These are phyloP conservation scores for Yarrowia porcina DNA, from an alignment of 805 yeast species.

Conservation along the genomic window DNA sequence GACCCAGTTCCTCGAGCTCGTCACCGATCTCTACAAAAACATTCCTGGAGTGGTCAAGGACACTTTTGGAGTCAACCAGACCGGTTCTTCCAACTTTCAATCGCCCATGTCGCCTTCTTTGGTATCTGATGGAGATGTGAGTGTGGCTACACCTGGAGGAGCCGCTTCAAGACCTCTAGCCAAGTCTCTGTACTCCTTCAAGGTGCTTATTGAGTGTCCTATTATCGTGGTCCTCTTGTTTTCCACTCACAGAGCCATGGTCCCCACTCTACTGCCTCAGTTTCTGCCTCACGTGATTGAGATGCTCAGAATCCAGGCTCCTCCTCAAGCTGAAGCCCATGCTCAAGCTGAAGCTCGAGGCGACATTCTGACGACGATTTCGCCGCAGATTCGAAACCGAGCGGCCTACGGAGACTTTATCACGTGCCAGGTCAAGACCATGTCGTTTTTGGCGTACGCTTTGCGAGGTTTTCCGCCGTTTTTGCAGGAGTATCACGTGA, in stretches of 20 bases:
- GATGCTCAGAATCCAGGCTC: slow-evolving; percentile 72
- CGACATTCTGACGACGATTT: slow-evolving; percentile 62
- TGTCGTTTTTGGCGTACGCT: slow-evolving; percentile 89
- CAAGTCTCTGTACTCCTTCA: slow-evolving; percentile 77
- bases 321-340: slow-evolving; percentile 70
- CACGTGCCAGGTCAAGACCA: slow-evolving; percentile 91
- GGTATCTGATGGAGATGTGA: slow-evolving; percentile 35
- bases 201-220: slow-evolving; percentile 93
- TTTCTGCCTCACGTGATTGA: slow-evolving; percentile 81
- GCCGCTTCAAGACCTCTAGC: slow-evolving; percentile 51
- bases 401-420: slow-evolving; percentile 83
- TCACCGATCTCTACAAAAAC: slow-evolving; percentile 72
- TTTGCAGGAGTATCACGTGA: slow-evolving; percentile 52
- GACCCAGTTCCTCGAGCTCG: slow-evolving; percentile 70
- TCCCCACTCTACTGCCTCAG: slow-evolving; percentile 63
- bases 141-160: slow-evolving; percentile 39
- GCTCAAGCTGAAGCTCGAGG: slow-evolving; percentile 57
- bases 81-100: slow-evolving; percentile 34
- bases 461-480: slow-evolving; percentile 78
- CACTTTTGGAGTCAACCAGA: slow-evolving; percentile 45
- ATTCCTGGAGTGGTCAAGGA: slow-evolving; percentile 71
- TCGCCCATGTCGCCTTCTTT: slow-evolving; percentile 46
- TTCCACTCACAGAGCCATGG: slow-evolving; percentile 77
- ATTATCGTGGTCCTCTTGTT: slow-evolving; percentile 91
- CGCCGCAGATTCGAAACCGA: slow-evolving; percentile 72